Evolutionary conservation across 805 yeast genomes (phyloP).

Genomic region (Candida palmyrensis): DNA sequence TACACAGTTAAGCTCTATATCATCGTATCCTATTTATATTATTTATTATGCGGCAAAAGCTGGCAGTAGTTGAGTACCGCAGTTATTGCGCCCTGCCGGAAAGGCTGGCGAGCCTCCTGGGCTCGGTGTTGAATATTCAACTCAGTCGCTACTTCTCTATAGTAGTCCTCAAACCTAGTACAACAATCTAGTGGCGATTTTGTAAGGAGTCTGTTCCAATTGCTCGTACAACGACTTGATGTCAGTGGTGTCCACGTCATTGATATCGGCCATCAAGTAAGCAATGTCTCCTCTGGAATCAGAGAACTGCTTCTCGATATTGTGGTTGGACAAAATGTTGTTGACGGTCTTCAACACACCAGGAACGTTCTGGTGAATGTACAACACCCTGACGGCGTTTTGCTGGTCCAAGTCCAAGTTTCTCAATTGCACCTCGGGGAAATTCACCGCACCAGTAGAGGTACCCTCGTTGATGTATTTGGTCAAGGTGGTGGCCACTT

Average conservation of each 20-base stretch:
- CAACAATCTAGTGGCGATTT: slow-evolving; percentile 83
- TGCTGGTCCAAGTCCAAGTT: slow-evolving; percentile 83
- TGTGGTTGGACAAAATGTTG: slow-evolving; percentile 89
- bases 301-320: slow-evolving; percentile 97
- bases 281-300: slow-evolving; percentile 96
- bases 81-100: no score
- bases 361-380: slow-evolving; percentile 96
- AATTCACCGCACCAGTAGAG: slow-evolving; percentile 92
- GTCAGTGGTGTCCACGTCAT: slow-evolving; percentile 76
- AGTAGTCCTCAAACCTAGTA: slow-evolving; percentile 45
- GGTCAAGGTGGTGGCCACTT: slow-evolving; percentile 80
- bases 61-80: no score
- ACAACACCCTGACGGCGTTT: slow-evolving; percentile 85
- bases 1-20: no score
- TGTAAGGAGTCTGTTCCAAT: slow-evolving; percentile 84
- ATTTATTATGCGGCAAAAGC: not conserved
- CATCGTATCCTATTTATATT: no score
- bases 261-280: slow-evolving; percentile 95
- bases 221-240: slow-evolving; percentile 81
- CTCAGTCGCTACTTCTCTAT: not conserved
- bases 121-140: no score
- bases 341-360: slow-evolving; percentile 98
- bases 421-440: slow-evolving; percentile 96
- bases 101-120: no score
- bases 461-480: slow-evolving; percentile 95